Percentiles rank a stretch among this genome's conserved stretches.
Conservation (phyloP, 176 grass and related monocot genomes). For the Carex scoparia region DNA sequence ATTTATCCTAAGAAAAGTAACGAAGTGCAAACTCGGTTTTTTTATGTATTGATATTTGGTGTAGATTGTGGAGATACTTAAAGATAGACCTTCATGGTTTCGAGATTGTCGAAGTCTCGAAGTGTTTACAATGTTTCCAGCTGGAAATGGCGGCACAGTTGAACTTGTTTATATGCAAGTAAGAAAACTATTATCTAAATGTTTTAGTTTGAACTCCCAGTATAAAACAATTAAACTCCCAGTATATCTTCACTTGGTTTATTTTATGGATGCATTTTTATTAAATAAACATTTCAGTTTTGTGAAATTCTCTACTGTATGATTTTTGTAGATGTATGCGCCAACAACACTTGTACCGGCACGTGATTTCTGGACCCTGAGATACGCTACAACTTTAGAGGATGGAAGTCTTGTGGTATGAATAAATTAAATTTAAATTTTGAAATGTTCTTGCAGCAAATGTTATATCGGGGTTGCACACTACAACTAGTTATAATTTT, state of each 20-base stretch:
- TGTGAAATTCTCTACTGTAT: neutral
- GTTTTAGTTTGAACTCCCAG: neutral
- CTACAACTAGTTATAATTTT: neutral
- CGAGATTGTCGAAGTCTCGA: constrained; percentile 93
- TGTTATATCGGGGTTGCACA: neutral
- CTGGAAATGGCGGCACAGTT: constrained; percentile 89
- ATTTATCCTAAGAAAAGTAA: neutral
- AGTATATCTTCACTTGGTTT: neutral
- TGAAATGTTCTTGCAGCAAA: neutral
- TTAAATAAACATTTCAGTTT: neutral
- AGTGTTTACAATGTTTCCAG: constrained; percentile 76
- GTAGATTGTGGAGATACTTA: constrained; percentile 83
- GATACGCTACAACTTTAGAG: constrained; percentile 79
- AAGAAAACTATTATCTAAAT: neutral
- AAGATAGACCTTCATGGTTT: constrained; percentile 89
- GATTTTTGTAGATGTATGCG: constrained; percentile 71
- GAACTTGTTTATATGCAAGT: constrained; percentile 98
- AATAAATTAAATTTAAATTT: constrained; percentile 7
- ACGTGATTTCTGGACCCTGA: constrained; percentile 91
- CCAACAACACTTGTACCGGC: constrained; percentile 95
- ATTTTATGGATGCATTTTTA: neutral
- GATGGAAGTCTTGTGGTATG: constrained; percentile 90
- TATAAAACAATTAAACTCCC: neutral
- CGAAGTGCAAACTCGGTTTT: neutral
- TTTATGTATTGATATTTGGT: constrained; percentile 26